A percentile compares a stretch with the other conserved stretches of the same genome.
These are phyloP conservation scores for Vitis labrusca DNA, from an alignment of 164 flowering plant genomes.

Conservation along the genomic window DNA sequence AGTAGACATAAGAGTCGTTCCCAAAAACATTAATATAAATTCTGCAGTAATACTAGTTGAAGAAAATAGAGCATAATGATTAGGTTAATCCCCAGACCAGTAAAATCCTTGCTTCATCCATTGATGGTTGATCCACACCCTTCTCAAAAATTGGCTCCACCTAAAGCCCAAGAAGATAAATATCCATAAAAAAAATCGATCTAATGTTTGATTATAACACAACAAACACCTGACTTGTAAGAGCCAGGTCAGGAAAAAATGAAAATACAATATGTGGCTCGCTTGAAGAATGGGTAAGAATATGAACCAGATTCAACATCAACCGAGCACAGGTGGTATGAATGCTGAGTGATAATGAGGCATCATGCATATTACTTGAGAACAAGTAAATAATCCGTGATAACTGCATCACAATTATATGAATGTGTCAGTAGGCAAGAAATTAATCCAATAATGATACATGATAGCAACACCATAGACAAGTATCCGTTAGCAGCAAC, in stretches of 20 bases:
- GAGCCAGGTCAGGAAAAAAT: background rate
- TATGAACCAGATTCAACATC: slow-evolving; percentile 91
- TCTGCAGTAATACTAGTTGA: background rate
- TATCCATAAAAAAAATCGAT: background rate
- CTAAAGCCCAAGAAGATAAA: slow-evolving; percentile 30
- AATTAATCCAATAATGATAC: background rate
- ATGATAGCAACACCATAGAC: background rate
- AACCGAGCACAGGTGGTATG: slow-evolving; percentile 99
- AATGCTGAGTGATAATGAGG: slow-evolving; percentile 89
- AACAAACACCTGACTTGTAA: background rate
- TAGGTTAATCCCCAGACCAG: slow-evolving; percentile 50
- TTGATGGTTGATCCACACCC: slow-evolving; percentile 80
- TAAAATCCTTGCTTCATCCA: slow-evolving; percentile 89
- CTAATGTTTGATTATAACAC: background rate
- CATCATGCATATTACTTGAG: slow-evolving; percentile 99
- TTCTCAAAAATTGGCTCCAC: slow-evolving; percentile 98
- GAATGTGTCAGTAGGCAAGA: slow-evolving; percentile 2
- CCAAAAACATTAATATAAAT: slow-evolving; percentile 1
- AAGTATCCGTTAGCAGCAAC: background rate
- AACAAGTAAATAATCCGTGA: slow-evolving; percentile 95
- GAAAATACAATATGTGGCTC: background rate
- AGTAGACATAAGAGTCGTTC: slow-evolving; percentile 10
- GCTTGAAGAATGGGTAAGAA: slow-evolving; percentile 4
- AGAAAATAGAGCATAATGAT: background rate
- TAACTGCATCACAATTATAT: slow-evolving; percentile 55